A percentile compares a stretch with the other conserved stretches of the same genome.
Evolutionary conservation across 345 rosid genomes (phyloP).

Genomic region (Salix brachista): DNA sequence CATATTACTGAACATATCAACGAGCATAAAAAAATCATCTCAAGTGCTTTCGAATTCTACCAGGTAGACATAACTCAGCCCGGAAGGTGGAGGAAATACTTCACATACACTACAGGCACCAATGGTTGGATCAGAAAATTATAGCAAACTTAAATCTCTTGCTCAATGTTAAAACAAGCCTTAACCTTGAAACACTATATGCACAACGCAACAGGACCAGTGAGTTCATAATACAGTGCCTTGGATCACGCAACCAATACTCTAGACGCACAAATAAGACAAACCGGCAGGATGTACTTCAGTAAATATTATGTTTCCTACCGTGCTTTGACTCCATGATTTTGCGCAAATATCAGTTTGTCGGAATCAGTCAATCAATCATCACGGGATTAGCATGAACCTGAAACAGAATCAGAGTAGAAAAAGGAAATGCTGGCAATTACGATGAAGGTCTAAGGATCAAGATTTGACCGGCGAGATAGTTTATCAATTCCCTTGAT

Average conservation of each 20-base stretch:
- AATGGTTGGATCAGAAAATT: background rate
- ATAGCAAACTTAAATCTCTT: background rate
- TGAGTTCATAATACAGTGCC: background rate
- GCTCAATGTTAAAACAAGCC: background rate
- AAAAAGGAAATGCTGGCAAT: background rate
- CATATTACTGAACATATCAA: background rate
- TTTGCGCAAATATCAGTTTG: background rate
- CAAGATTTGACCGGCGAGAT: slow-evolving; percentile 40
- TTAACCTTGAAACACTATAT: background rate
- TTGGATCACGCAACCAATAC: background rate
- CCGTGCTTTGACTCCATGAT: background rate
- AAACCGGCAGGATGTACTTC: background rate
- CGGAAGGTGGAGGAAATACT: background rate
- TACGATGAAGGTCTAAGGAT: slow-evolving; percentile 17
- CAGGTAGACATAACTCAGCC: background rate
- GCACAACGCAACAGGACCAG: background rate
- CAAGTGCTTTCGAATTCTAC: background rate
- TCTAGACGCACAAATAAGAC: background rate
- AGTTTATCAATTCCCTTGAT: slow-evolving; percentile 72
- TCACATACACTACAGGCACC: background rate
- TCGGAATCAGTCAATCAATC: background rate
- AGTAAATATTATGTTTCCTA: background rate
- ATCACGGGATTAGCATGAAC: background rate
- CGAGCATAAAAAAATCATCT: background rate
- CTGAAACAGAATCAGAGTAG: background rate